These are phyloP conservation scores for Populus hybrid DNA, from an alignment of 441 rosid genomes.

Conservation along the genomic window DNA sequence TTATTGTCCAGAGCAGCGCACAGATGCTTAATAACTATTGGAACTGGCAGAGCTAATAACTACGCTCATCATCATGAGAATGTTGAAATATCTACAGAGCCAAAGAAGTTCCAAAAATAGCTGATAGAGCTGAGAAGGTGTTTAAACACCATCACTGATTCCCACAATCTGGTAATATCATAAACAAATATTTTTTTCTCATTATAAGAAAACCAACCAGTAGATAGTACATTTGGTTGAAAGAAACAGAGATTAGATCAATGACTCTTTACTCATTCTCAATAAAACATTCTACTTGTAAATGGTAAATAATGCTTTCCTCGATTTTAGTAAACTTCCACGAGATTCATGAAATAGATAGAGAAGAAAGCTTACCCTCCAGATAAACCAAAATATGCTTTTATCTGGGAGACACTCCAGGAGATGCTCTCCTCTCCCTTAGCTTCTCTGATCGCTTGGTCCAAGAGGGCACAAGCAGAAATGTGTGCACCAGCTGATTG, in stretches of 20 bases:
- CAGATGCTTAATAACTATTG: background rate
- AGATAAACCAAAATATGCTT: conserved; percentile 91
- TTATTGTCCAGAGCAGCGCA: background rate
- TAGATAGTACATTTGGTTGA: background rate
- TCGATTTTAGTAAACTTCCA: background rate
- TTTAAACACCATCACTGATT: too few species aligned
- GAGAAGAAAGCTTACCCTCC: conserved; percentile 61
- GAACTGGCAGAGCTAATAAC: background rate
- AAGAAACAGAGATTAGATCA: background rate
- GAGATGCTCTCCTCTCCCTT: conserved; percentile 46
- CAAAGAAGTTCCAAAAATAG: background rate
- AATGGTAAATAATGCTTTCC: background rate
- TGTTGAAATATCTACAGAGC: background rate
- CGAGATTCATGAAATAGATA: conserved; percentile 4
- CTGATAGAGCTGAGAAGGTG: background rate
- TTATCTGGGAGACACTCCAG: conserved; percentile 83
- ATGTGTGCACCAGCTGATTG: conserved; percentile 99
- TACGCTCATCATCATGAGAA: background rate
- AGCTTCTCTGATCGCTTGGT: conserved; percentile 85
- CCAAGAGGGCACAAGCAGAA: conserved; percentile 78
- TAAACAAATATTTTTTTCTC: background rate
- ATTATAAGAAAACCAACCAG: background rate
- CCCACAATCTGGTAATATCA: background rate
- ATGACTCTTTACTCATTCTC: background rate
- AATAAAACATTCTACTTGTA: background rate